Evolutionary conservation across 2,329 filamentous ascomycete genomes (phyloP).

Genomic region (Epichloe brachyelytri): DNA sequence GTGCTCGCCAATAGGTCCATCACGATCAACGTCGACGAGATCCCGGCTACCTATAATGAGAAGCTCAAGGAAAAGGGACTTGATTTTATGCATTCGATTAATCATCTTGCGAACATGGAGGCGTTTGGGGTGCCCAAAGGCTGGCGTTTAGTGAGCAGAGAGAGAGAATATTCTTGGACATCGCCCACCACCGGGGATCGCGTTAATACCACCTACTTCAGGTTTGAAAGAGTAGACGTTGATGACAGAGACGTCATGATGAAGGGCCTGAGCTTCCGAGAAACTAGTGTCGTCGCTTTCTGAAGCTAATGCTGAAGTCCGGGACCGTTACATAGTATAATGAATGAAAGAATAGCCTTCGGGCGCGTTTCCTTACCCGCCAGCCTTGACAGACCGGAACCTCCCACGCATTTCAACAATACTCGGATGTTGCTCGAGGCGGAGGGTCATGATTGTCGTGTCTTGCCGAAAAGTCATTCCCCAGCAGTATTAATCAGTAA

Average conservation of each 20-base stretch:
- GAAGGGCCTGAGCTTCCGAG: too few species aligned
- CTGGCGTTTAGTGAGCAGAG: neutral
- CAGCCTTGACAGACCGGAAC: too few species aligned
- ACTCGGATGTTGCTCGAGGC: too few species aligned
- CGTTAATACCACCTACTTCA: neutral
- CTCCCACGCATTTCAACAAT: too few species aligned
- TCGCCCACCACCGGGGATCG: neutral
- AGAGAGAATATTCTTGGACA: neutral
- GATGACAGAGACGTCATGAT: neutral
- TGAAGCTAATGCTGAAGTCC: too few species aligned
- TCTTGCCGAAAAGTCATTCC: too few species aligned
- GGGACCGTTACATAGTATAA: too few species aligned
- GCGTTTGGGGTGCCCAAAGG: neutral
- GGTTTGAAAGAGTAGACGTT: neutral
- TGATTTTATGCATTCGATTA: neutral
- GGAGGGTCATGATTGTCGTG: too few species aligned
- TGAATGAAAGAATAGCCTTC: too few species aligned
- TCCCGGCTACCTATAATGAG: neutral
- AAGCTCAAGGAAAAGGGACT: neutral
- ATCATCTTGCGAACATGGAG: neutral
- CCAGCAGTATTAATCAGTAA: too few species aligned
- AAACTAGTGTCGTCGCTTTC: too few species aligned
- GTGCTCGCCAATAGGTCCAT: neutral
- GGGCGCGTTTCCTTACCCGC: too few species aligned
- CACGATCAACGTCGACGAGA: conserved; percentile 1